Evolutionary conservation across 345 rosid genomes (phyloP).

Genomic region (Gossypium longicalyx): DNA sequence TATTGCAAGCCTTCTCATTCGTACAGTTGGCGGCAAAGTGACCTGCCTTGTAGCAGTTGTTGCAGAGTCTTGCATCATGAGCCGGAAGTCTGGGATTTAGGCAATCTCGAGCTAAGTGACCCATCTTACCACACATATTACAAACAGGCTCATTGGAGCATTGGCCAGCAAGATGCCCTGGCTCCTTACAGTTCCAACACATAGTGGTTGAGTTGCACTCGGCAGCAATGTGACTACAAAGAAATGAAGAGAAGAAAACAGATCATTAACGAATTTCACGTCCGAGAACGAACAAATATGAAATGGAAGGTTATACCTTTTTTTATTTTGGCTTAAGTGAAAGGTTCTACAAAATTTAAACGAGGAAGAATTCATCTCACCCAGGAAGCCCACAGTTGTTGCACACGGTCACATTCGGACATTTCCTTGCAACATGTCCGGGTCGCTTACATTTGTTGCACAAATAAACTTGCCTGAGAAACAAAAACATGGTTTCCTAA

Average conservation of each 20-base stretch:
- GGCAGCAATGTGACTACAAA: slow-evolving; percentile 10
- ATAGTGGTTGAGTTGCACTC: slow-evolving; percentile 18
- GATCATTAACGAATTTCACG: not conserved
- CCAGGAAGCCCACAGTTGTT: slow-evolving; percentile 32
- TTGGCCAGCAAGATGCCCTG: slow-evolving; percentile 15
- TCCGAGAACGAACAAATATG: not conserved
- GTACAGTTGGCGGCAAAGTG: slow-evolving; percentile 4
- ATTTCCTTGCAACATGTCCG: slow-evolving; percentile 31
- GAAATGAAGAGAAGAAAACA: not conserved
- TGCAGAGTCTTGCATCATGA: slow-evolving; percentile 20
- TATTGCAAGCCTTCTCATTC: slow-evolving; percentile 18
- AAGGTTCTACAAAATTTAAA: not conserved
- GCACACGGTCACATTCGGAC: slow-evolving; percentile 22
- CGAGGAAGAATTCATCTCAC: slow-evolving; percentile 9
- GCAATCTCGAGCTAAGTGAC: slow-evolving; percentile 18
- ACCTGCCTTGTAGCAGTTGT: slow-evolving; percentile 18
- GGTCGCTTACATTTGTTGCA: slow-evolving; percentile 32
- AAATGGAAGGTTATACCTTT: not conserved
- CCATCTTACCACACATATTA: slow-evolving; percentile 18
- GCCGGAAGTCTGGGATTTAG: not conserved
- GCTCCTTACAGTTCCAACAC: slow-evolving; percentile 25
- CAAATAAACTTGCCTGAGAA: slow-evolving; percentile 26
- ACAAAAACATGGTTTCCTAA: not conserved
- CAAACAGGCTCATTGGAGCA: slow-evolving; percentile 19
- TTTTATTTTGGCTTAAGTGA: not conserved